Percentiles rank a stretch among this genome's conserved stretches.
Evolutionary conservation across 2,329 filamentous ascomycete species (phyloP).

Genomic region (Clonostachys chloroleuca): DNA sequence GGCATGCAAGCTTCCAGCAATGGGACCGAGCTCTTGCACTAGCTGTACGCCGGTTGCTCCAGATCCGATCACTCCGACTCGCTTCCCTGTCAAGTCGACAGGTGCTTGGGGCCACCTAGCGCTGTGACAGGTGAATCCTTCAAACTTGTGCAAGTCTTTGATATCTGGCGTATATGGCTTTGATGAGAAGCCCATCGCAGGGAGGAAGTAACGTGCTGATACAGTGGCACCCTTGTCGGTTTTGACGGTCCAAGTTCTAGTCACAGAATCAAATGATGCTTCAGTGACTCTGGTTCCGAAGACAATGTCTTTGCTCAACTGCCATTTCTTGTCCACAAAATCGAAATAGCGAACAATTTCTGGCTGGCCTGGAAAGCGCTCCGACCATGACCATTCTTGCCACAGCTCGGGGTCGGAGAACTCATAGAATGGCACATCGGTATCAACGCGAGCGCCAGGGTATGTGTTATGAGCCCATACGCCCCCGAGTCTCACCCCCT

Average conservation of each 20-base stretch:
- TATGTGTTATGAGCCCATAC: constrained; percentile 29
- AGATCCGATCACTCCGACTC: constrained; percentile 50
- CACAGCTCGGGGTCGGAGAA: constrained; percentile 19
- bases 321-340: constrained; percentile 28
- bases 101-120: background rate
- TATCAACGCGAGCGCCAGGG: constrained; percentile 25
- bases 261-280: constrained; percentile 24
- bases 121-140: background rate
- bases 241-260: constrained; percentile 27
- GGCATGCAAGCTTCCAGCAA: background rate
- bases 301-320: constrained; percentile 28
- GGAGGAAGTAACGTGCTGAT: constrained; percentile 27
- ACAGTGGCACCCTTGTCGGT: constrained; percentile 24
- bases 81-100: constrained; percentile 39
- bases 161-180: constrained; percentile 27
- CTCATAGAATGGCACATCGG: constrained; percentile 15
- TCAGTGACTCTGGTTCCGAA: constrained; percentile 31
- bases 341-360: constrained; percentile 34
- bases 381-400: constrained; percentile 32
- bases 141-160: constrained; percentile 13
- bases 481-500: constrained; percentile 8
- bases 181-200: constrained; percentile 31
- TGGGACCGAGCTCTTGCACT: constrained; percentile 22
- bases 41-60: constrained; percentile 51
- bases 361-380: constrained; percentile 18